A percentile compares a stretch with the other conserved stretches of the same genome.
These are phyloP conservation scores for Diaporthe velutina DNA, from an alignment of 2,329 filamentous ascomycete genomes.

Conservation along the genomic window DNA sequence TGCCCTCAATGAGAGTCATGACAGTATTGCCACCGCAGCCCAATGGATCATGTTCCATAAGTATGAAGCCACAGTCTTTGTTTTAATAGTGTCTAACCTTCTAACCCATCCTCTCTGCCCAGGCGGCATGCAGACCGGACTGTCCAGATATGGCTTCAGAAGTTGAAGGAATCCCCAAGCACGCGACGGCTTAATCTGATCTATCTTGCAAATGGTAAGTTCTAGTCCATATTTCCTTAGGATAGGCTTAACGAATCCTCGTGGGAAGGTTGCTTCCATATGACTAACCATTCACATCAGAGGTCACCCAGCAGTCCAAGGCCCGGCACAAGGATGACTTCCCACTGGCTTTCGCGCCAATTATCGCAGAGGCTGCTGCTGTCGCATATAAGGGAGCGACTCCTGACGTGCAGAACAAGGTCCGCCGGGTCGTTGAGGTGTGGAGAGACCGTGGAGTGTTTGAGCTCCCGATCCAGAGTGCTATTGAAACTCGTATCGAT, in stretches of 20 bases:
- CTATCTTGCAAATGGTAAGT: slow-evolving; percentile 92
- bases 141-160: slow-evolving; percentile 90
- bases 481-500: slow-evolving; percentile 83
- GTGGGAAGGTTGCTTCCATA: not conserved
- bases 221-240: not conserved
- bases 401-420: slow-evolving; percentile 87
- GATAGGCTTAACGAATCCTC: not conserved
- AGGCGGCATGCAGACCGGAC: slow-evolving; percentile 95
- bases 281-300: slow-evolving; percentile 57
- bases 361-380: slow-evolving; percentile 91
- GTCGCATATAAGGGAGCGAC: slow-evolving; percentile 92
- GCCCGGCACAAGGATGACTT: slow-evolving; percentile 94
- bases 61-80: slow-evolving; percentile 63
- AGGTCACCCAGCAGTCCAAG: slow-evolving; percentile 96
- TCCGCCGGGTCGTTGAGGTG: slow-evolving; percentile 91
- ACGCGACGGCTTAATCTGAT: slow-evolving; percentile 90
- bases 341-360: slow-evolving; percentile 88
- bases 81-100: slow-evolving; percentile 18
- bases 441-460: slow-evolving; percentile 93
- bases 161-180: slow-evolving; percentile 87
- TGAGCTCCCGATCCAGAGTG: slow-evolving; percentile 81
- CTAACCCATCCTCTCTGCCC: slow-evolving; percentile 1
- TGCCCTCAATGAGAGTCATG: slow-evolving; percentile 95
- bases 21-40: slow-evolving; percentile 94
- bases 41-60: slow-evolving; percentile 99